Conservation (phyloP, 208 protist genomes). For the Histomonas meleagridis region DNA sequence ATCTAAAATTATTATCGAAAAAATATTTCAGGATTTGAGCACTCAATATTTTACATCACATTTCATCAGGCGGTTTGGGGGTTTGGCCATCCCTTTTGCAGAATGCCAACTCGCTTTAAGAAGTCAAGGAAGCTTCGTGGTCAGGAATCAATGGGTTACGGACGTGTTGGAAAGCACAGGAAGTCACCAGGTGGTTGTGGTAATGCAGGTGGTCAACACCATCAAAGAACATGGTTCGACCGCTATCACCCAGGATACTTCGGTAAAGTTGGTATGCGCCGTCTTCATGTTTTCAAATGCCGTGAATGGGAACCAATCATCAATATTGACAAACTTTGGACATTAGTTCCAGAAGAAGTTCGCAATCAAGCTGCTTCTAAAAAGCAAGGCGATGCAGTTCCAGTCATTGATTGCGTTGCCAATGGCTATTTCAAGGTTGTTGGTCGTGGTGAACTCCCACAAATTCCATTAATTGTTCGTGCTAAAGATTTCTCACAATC, state of each 20-base stretch:
- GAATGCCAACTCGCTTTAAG: constrained; percentile 47
- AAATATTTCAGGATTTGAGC: no score
- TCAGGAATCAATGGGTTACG: constrained; percentile 51
- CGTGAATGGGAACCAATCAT: constrained; percentile 78
- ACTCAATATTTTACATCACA: no score
- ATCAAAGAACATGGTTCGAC: constrained; percentile 96
- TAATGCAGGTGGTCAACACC: constrained; percentile 98
- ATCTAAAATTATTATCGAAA: no score
- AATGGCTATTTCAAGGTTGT: constrained; percentile 97
- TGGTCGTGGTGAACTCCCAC: constrained; percentile 87
- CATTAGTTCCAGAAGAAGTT: constrained; percentile 78
- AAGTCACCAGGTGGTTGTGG: constrained; percentile 98
- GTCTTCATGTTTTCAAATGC: constrained; percentile 83
- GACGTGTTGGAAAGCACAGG: constrained; percentile 84
- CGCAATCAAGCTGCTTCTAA: constrained; percentile 57
- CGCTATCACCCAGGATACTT: constrained; percentile 97
- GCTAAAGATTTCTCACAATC: constrained; percentile 91
- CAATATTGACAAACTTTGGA: constrained; percentile 95
- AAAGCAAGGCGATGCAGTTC: constrained; percentile 69
- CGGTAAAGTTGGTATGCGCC: constrained; percentile 98
- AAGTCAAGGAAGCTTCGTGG: constrained; percentile 55
- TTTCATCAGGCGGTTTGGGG: no score
- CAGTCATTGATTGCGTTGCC: constrained; percentile 88
- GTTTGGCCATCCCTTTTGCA: no score
- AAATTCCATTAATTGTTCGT: constrained; percentile 92